phyloP scores from a whole-genome alignment of 352 stramenopile genomes.

The Pythium brachiatum region DNA sequence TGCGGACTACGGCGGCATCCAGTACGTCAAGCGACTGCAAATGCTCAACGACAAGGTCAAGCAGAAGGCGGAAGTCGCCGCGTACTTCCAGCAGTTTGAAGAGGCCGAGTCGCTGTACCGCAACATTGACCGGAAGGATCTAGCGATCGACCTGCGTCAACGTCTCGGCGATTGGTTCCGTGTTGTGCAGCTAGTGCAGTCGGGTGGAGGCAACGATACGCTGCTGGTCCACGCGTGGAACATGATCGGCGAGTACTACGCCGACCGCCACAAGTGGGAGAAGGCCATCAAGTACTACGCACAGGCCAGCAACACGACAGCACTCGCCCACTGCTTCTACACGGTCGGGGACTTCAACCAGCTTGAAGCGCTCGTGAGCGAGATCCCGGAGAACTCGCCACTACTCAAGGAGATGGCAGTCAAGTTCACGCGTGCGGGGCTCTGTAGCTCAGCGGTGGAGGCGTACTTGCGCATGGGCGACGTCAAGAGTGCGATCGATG shows the following conservation, averaged over 20 bases:
- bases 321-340: slow-evolving; percentile 90
- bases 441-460: slow-evolving; percentile 81
- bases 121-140: slow-evolving; percentile 93
- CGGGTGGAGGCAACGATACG: slow-evolving; percentile 74
- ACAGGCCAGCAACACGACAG: slow-evolving; percentile 71
- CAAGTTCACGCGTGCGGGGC: slow-evolving; percentile 86
- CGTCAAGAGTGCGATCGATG: slow-evolving; percentile 91
- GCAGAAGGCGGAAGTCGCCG: slow-evolving; percentile 88
- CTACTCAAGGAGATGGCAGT: slow-evolving; percentile 83
- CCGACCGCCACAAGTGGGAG: slow-evolving; percentile 89
- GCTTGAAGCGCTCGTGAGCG: slow-evolving; percentile 80
- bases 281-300: slow-evolving; percentile 92
- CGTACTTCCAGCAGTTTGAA: slow-evolving; percentile 91
- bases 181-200: slow-evolving; percentile 85
- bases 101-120: slow-evolving; percentile 90
- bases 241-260: slow-evolving; percentile 92
- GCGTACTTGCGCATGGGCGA: slow-evolving; percentile 89
- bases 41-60: slow-evolving; percentile 89
- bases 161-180: slow-evolving; percentile 91
- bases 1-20: slow-evolving; percentile 90
- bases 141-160: slow-evolving; percentile 90
- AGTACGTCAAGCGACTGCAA: slow-evolving; percentile 90
- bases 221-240: slow-evolving; percentile 82
- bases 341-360: slow-evolving; percentile 86
- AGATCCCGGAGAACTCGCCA: slow-evolving; percentile 77